Evolutionary conservation across 352 stramenopile species (phyloP), one percentile per base, ranked within the genome.

Genomic region (Sclerospora graminicola): DNA sequence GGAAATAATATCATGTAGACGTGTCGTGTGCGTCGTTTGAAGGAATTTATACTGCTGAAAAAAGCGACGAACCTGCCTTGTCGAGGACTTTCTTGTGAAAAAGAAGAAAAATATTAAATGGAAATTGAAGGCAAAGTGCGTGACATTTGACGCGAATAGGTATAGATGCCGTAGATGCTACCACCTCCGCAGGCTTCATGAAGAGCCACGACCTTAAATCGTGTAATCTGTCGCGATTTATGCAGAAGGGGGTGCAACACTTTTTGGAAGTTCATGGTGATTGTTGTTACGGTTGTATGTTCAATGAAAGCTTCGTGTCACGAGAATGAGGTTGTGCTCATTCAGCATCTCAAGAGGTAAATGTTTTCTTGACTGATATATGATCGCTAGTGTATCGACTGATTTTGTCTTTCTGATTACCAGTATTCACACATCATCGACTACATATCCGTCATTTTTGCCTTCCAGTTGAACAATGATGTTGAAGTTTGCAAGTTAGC

Each of bases 401-500:
- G 19, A 41, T 32, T 42, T 41, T 21, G 20, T 55, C 0, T 34
- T 46, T 41, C 23, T 33, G 49, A 2, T 44, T 41, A 11, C 20
- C 37, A 88, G 66, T 86, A 84, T 36, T 70, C 67, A n/a, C 45
- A 66, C 55, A 57, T 41, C 2, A 76, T 95, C 16, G 57, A 73
- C 21, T 98, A 97, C 56, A 81, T 59, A 2, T 96, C 86, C 5
- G 74, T 78, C 14, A 93, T 98, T 36, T 87, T 86, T 46, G 70
- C 98, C 16, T 98, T 98, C 54, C 95, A 98, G 62, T 83, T 84
- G 54, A 96, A 98, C 38, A 87, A 97, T 54, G 92, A 90, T 2
- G 69, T 97, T 1, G 93, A 98, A 83, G 89, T 98, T 4, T 96
- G 84, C 61, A 97, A 98, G 86, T 98, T 97, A 62, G 91, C 78